Evolutionary conservation across 1,284 basidiomycete species (phyloP).

Genomic region (Marasmius tenuissimus): DNA sequence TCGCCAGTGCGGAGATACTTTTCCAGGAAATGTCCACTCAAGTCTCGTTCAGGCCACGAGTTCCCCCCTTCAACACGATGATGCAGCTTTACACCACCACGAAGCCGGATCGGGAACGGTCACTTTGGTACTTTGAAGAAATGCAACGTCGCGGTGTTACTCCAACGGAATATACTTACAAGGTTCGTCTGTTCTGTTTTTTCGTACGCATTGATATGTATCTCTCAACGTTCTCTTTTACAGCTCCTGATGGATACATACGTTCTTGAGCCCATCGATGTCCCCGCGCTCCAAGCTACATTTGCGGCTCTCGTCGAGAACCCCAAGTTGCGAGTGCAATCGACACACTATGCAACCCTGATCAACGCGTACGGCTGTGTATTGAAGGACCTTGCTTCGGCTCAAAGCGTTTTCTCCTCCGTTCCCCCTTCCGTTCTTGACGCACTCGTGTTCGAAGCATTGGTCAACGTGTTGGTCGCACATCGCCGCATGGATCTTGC

Average conservation of each 20-base stretch:
- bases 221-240: slow-evolving; percentile 17
- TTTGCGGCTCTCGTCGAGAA: slow-evolving; percentile 66
- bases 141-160: slow-evolving; percentile 64
- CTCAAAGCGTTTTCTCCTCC: slow-evolving; percentile 78
- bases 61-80: slow-evolving; percentile 98
- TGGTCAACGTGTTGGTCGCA: slow-evolving; percentile 86
- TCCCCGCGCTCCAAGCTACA: slow-evolving; percentile 72
- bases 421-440: slow-evolving; percentile 68
- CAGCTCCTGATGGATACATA: slow-evolving; percentile 91
- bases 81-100: slow-evolving; percentile 96
- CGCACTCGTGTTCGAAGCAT: slow-evolving; percentile 87
- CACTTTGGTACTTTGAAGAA: slow-evolving; percentile 76
- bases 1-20: slow-evolving; percentile 76
- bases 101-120: slow-evolving; percentile 80
- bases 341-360: slow-evolving; percentile 89
- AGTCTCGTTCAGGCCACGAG: slow-evolving; percentile 80
- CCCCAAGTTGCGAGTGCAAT: slow-evolving; percentile 61
- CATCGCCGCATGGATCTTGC: slow-evolving; percentile 82
- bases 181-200: slow-evolving; percentile 46
- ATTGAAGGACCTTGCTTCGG: slow-evolving; percentile 75
- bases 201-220: neutral
- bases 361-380: slow-evolving; percentile 92
- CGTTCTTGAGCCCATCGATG: slow-evolving; percentile 85
- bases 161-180: slow-evolving; percentile 91
- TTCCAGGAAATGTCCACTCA: slow-evolving; percentile 85